Conservation (phyloP, 208 protist genomes). For the Acanthamoeba quina region DNA sequence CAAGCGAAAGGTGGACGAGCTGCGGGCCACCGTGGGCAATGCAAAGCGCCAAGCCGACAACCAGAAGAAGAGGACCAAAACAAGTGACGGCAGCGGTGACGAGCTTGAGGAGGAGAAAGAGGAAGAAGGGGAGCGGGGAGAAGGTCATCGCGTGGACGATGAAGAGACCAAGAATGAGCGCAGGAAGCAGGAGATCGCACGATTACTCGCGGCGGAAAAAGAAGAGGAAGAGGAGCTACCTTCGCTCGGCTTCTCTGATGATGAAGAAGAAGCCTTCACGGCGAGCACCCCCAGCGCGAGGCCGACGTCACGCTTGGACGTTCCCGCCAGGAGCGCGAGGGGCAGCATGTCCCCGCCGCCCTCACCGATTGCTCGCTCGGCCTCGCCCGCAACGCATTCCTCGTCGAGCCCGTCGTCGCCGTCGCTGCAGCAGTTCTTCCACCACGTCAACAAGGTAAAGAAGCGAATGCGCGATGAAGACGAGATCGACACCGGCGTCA, state of each 20-base stretch:
- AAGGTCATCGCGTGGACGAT: background rate
- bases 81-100: background rate
- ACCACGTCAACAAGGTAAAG: constrained; percentile 40
- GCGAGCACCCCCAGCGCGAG: background rate
- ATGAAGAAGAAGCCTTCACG: background rate
- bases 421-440: constrained; percentile 17
- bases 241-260: constrained; percentile 5
- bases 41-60: background rate
- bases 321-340: background rate
- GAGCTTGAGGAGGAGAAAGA: background rate
- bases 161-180: background rate
- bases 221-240: background rate
- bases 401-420: background rate
- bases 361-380: background rate
- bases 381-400: background rate
- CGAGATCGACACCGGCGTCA: constrained; percentile 32
- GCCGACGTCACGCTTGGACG: background rate
- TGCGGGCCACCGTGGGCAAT: background rate
- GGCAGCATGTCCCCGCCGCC: constrained; percentile 38
- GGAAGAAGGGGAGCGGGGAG: background rate
- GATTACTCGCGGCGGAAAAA: background rate
- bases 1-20: background rate
- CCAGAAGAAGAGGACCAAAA: background rate
- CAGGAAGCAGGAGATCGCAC: background rate
- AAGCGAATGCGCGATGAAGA: constrained; percentile 34